Evolutionary conservation across 2,329 filamentous ascomycete genomes (phyloP), one percentile per base, ranked within the genome.

Genomic region (Capronia epimyces): DNA sequence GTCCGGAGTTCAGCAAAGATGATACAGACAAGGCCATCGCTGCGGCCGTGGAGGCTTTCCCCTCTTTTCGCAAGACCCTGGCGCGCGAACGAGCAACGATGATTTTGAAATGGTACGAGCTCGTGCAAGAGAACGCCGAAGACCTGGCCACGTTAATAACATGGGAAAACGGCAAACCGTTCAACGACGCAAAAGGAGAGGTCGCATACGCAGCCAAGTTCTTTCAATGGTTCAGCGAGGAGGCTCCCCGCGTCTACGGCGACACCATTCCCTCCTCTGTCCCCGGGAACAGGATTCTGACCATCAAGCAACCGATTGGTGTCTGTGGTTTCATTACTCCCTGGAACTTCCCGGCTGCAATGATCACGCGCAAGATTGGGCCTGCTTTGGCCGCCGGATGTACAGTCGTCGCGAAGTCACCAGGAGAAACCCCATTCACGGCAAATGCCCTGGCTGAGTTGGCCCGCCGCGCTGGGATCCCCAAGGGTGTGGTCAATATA

Each of bases 361-460:
- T 77, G 74, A 73, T 77, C 41, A 76, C 74, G 2, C 65, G 74
- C 16, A 77, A 77, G 61, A 69, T 74, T 27, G 74, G 65, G 1
- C 73, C 81, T 3, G 80, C 80, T 8, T 76, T 97, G 49, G 93
- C 93, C 15, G 90, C 89, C n/a, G 93, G 93, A 52, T 97, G 91
- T 72, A 95, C 91, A 0, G 87, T 95, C 1, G 90, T 97, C 1
- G 84, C 83, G 63, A 98, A 98, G 69, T 86, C 89, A 13, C 90
- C 91, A 1, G 84, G 84, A 43, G 91, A 97, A 74, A 96, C 93
- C 1, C 93, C 91, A 0, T 93, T 91, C 67, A 95, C 90, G 20
- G 83, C 89, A 0, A 83, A 95, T 31, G 91, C 91, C 1, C 71
- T 97, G 16, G 88, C 88, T 1, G 90, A 95, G 70, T 80, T 97